Evolutionary conservation across 768 basidiomycete genomes (phyloP).

Genomic region (Chalciporus sphaerocephalus): DNA sequence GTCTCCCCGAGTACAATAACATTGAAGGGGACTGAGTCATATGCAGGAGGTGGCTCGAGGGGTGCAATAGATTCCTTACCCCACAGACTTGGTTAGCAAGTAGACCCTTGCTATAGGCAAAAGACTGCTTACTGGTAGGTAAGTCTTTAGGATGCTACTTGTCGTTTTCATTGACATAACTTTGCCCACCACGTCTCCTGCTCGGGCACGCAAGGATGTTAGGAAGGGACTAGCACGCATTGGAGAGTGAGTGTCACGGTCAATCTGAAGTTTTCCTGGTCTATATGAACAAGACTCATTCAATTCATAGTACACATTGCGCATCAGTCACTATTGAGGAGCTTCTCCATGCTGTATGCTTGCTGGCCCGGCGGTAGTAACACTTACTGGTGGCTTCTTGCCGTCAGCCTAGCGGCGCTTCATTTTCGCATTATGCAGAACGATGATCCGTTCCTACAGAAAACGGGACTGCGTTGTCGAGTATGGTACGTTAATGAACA

Average conservation of each 20-base stretch:
- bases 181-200: conserved; percentile 7
- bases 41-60: conserved; percentile 11
- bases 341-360: no score
- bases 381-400: no score
- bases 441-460: conserved; percentile 2
- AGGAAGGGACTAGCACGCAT: neutral
- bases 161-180: neutral
- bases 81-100: conserved; percentile 1
- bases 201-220: conserved; percentile 4
- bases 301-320: no score
- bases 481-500: neutral
- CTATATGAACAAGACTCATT: no score
- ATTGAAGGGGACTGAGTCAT: conserved; percentile 15
- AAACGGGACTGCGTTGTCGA: conserved; percentile 1
- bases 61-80: conserved; percentile 5
- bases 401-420: no score
- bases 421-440: no score
- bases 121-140: conserved; percentile 9
- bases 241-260: neutral
- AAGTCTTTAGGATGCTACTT: neutral
- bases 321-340: no score
- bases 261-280: no score
- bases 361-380: no score
- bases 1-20: conserved; percentile 29
- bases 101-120: neutral